phyloP scores from a whole-genome alignment of 129 eudicot species.

The Flaveria sonorensis region DNA sequence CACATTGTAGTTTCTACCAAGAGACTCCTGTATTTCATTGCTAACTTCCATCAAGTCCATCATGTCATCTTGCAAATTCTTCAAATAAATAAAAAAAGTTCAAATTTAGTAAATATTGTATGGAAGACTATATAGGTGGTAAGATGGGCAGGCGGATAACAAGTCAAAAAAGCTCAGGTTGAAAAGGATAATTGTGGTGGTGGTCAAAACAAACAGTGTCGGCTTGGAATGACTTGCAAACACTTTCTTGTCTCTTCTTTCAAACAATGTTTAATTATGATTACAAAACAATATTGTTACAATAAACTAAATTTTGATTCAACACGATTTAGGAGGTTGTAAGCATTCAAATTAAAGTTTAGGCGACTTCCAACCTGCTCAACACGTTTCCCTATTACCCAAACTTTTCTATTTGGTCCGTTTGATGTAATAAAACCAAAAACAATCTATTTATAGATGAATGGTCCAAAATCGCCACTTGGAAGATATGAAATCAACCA shows the following conservation, averaged over 20 bases:
- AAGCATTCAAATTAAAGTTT: too few species aligned
- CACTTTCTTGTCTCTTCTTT: neutral
- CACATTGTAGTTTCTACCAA: slow-evolving; percentile 79
- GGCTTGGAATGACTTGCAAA: too few species aligned
- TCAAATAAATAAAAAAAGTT: slow-evolving; percentile 18
- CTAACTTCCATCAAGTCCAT: slow-evolving; percentile 93
- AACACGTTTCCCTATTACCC: neutral
- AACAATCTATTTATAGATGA: neutral
- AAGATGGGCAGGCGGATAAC: slow-evolving; percentile 2
- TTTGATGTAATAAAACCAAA: neutral
- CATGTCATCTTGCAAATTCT: slow-evolving; percentile 99
- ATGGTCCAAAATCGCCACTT: neutral
- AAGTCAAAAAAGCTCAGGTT: neutral
- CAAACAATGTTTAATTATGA: neutral
- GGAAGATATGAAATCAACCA: neutral
- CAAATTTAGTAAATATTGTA: slow-evolving; percentile 9
- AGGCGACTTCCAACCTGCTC: neutral
- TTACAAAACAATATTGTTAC: neutral
- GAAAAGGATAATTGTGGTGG: neutral
- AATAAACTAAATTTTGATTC: too few species aligned
- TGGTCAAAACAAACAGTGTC: neutral
- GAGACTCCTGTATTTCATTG: slow-evolving; percentile 87
- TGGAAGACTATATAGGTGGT: neutral
- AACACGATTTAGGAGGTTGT: neutral
- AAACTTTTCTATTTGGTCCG: neutral